Conservation (phyloP, 148 eudicot genomes). For the Fagopyrum tataricum region DNA sequence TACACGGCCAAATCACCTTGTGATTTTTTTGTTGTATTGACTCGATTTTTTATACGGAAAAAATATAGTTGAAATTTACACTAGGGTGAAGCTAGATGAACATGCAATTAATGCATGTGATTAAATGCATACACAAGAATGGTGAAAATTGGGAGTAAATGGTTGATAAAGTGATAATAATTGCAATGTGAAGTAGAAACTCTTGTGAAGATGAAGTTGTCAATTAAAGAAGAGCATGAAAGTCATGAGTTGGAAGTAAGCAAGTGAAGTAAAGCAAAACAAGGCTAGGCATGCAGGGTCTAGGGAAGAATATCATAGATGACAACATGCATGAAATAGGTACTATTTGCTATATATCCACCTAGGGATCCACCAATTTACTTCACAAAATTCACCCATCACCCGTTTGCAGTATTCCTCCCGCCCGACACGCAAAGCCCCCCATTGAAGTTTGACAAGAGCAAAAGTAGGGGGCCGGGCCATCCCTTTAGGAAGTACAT, state of each 20-base stretch:
- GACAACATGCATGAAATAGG: neutral
- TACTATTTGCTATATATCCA: neutral
- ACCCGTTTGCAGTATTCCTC: neutral
- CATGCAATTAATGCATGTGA: too few relatives aligned
- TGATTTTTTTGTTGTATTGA: too few relatives aligned
- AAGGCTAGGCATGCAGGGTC: neutral
- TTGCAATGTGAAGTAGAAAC: neutral
- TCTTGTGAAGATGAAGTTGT: neutral
- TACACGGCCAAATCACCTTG: too few relatives aligned
- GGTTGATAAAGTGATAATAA: neutral
- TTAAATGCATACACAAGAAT: neutral
- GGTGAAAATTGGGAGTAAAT: neutral
- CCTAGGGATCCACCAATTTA: neutral
- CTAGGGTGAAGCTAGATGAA: too few relatives aligned
- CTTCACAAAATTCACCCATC: neutral
- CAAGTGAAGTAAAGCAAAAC: neutral
- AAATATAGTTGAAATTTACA: too few relatives aligned
- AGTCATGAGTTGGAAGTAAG: neutral
- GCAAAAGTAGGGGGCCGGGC: neutral
- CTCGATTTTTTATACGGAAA: too few relatives aligned
- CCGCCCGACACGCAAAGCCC: slow-evolving; percentile 9
- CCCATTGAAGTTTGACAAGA: neutral
- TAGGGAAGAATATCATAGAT: neutral
- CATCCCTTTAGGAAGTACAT: neutral
- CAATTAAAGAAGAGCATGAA: neutral